Base-by-base conservation (phyloP, 129 eudicot species). In the Pulicaria dysenterica region DNA sequence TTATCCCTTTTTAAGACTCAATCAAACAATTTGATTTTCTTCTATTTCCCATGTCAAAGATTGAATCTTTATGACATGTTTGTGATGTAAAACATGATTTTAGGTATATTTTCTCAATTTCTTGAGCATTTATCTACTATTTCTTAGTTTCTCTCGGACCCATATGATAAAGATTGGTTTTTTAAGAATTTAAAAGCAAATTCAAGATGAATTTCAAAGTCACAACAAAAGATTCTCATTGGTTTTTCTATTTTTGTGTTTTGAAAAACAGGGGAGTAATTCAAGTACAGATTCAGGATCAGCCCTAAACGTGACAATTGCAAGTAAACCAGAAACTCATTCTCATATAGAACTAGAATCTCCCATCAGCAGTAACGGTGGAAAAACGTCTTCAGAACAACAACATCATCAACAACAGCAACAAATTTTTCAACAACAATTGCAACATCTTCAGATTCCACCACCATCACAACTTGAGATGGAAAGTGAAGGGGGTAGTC, bases 271-370 rank as follows among this genome's bases (percentile, higher is more conserved):
- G 86, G 80, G 60, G 49, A 58, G 83, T 70, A 84, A 76, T 75
- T 87, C 78, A 60, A 87, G 91, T 79, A 74, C 81, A 16, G 96
- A 87, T 83, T 93, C 95, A 77, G 96, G 90, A 46, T 88, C 96
- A 83, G 88, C 69, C 65, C 81, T 87, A 64, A 83, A 87, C 50
- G 70, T 51, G 54, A 78, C 92, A 67, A 34, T 80, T 68, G 77
- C 87, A 44, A 77, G 83, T 68, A 78, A 73, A 50, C 74, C 82
- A 44, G 80, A 79, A 9, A 9, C 79, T 51, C 72, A 67, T 69
- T 54, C 74, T 12, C 81, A 76, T 17, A 58, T 81, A 14, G 83
- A 84, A 57, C 82, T 91, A 56, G 98, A 94, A 60, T 90, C 98
- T 40, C 93, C 89, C 10, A 76, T 88, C 17, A 88, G 92, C 24